phyloP scores from a whole-genome alignment of 192 early-diverging fungal species.

The Coemansia asiatica region DNA sequence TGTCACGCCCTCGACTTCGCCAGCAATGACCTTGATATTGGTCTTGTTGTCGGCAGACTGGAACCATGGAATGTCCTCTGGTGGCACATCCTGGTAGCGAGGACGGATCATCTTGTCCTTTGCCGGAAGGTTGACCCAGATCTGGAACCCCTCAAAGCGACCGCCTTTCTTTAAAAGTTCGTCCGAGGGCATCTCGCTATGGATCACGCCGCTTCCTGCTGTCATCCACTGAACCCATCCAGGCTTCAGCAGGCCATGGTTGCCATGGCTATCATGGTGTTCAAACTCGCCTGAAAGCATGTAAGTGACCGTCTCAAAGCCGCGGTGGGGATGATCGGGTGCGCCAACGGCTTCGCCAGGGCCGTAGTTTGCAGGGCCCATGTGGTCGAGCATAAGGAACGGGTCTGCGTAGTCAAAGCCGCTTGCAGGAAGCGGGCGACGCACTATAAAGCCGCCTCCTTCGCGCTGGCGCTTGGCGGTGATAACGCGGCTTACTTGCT shows the following conservation, averaged over 20 bases:
- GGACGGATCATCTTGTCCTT: slow-evolving; percentile 73
- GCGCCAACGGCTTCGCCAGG: slow-evolving; percentile 62
- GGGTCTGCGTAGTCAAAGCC: slow-evolving; percentile 78
- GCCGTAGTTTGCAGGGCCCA: slow-evolving; percentile 55
- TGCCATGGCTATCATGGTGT: slow-evolving; percentile 77
- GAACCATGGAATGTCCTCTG: slow-evolving; percentile 65
- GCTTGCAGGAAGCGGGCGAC: slow-evolving; percentile 69
- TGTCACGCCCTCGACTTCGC: slow-evolving; percentile 69
- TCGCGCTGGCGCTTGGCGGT: slow-evolving; percentile 62
- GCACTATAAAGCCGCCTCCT: slow-evolving; percentile 80
- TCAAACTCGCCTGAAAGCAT: slow-evolving; percentile 65
- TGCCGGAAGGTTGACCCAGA: slow-evolving; percentile 76
- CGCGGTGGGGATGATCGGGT: slow-evolving; percentile 78
- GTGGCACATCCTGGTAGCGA: slow-evolving; percentile 69
- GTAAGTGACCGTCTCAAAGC: slow-evolving; percentile 80
- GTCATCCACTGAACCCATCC: slow-evolving; percentile 82
- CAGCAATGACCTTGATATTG: slow-evolving; percentile 83
- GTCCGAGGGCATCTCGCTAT: slow-evolving; percentile 71
- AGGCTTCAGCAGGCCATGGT: slow-evolving; percentile 66
- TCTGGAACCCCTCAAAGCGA: slow-evolving; percentile 59
- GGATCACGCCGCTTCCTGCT: slow-evolving; percentile 70
- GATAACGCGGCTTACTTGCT: slow-evolving; percentile 44
- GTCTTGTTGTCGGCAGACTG: slow-evolving; percentile 40
- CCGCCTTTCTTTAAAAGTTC: slow-evolving; percentile 45
- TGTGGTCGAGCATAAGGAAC: slow-evolving; percentile 84